Conservation (phyloP, 139 green algal genomes). For the Trebouxia sp. region DNA sequence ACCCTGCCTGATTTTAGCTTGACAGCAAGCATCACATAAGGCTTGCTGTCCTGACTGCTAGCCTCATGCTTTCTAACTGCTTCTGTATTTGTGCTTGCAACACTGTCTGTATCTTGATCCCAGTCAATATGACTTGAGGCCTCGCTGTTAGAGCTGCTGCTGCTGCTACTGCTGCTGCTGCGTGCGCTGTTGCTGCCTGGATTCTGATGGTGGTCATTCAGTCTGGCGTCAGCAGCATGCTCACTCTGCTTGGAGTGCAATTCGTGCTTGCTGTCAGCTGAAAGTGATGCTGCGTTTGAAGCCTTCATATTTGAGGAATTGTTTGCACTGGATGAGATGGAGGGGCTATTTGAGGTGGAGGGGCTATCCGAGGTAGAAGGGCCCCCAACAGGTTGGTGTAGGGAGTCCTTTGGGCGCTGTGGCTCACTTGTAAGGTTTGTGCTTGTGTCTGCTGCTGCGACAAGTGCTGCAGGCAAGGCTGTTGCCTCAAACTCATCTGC, state of each 20-base stretch:
- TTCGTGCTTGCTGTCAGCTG: no score
- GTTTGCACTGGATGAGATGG: background rate
- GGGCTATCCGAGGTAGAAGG: background rate
- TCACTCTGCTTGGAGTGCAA: no score
- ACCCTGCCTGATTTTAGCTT: background rate
- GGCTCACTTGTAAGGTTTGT: background rate
- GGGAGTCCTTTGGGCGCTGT: background rate
- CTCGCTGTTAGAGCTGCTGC: background rate
- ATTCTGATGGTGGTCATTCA: no score
- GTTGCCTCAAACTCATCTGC: background rate
- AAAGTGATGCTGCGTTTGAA: background rate
- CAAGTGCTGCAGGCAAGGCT: background rate
- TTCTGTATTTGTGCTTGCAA: background rate
- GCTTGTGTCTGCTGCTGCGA: background rate
- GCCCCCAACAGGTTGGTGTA: background rate
- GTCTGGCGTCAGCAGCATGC: no score
- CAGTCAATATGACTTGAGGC: background rate
- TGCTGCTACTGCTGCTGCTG: background rate
- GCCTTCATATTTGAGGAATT: background rate
- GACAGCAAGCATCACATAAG: background rate
- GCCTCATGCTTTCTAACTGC: no score
- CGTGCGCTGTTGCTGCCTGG: background rate
- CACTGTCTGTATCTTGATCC: background rate
- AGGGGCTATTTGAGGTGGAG: background rate
- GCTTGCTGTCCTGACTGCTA: no score